Percentiles rank a stretch among this genome's conserved stretches.
phyloP scores from a whole-genome alignment of 169 alveolate genomes.

The Theileria orientalis region DNA sequence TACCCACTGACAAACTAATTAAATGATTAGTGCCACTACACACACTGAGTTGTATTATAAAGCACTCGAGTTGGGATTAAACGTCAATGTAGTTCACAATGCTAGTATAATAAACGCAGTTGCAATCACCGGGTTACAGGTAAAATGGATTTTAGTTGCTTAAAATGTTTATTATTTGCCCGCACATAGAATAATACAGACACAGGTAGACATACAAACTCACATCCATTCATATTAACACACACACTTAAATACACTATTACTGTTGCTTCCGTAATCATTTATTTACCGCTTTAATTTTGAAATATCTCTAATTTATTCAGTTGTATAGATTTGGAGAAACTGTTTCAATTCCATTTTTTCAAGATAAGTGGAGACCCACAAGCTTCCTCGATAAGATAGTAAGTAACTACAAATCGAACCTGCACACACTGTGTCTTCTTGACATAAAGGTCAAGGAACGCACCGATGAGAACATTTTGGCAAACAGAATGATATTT shows the following conservation, averaged over 20 bases:
- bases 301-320: no score
- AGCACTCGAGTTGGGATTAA: slow-evolving; percentile 86
- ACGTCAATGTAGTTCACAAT: slow-evolving; percentile 92
- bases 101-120: slow-evolving; percentile 89
- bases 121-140: slow-evolving; percentile 80
- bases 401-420: slow-evolving; percentile 82
- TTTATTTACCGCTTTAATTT: no score
- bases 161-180: no score
- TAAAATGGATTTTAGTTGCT: no score
- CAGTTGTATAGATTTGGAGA: slow-evolving; percentile 97
- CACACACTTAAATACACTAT: neutral
- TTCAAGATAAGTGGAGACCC: slow-evolving; percentile 96
- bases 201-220: no score
- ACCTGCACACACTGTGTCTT: slow-evolving; percentile 94
- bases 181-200: no score
- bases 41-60: slow-evolving; percentile 91
- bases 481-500: slow-evolving; percentile 88
- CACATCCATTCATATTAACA: no score
- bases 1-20: neutral
- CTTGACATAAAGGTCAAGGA: slow-evolving; percentile 97
- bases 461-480: slow-evolving; percentile 92
- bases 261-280: neutral
- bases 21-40: slow-evolving; percentile 90
- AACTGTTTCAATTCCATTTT: slow-evolving; percentile 96
- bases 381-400: slow-evolving; percentile 94